Conservation (phyloP, 176 grass and related monocot species). For the Phragmites australis region DNA sequence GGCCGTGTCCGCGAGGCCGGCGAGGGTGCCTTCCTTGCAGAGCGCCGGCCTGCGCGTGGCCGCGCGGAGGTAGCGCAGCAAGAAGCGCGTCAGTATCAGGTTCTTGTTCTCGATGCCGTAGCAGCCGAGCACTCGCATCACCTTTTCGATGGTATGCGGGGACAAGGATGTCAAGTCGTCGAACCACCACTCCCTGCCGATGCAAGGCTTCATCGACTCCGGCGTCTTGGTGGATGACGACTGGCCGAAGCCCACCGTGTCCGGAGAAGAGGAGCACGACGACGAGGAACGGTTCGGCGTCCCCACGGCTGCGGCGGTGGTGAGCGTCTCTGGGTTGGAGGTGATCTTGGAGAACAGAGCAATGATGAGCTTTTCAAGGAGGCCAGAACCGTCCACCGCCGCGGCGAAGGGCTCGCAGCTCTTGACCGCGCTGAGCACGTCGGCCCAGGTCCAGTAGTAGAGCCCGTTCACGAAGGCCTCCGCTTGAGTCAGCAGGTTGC, state of each 20-base stretch:
- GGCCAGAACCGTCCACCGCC: slow-evolving; percentile 39
- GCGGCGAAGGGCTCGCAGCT: slow-evolving; percentile 57
- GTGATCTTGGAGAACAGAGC: slow-evolving; percentile 73
- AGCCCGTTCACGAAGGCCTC: slow-evolving; percentile 74
- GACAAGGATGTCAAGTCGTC: slow-evolving; percentile 72
- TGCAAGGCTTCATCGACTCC: slow-evolving; percentile 60
- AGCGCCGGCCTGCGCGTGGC: slow-evolving; percentile 32
- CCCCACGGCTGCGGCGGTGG: slow-evolving; percentile 22
- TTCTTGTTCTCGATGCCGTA: slow-evolving; percentile 87
- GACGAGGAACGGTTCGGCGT: slow-evolving; percentile 54
- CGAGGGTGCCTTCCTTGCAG: slow-evolving; percentile 17
- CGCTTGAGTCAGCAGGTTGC: slow-evolving; percentile 67
- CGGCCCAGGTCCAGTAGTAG: slow-evolving; percentile 75
- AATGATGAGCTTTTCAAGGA: slow-evolving; percentile 63
- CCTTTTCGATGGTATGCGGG: slow-evolving; percentile 63
- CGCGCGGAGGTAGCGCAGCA: slow-evolving; percentile 78
- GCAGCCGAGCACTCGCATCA: slow-evolving; percentile 65
- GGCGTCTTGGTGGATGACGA: slow-evolving; percentile 67
- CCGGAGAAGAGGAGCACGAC: slow-evolving; percentile 71
- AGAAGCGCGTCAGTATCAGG: slow-evolving; percentile 75
- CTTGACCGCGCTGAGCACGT: slow-evolving; percentile 62
- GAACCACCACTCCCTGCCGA: slow-evolving; percentile 81
- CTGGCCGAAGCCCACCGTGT: slow-evolving; percentile 48
- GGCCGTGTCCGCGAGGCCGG: slow-evolving; percentile 80
- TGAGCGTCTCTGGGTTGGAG: slow-evolving; percentile 43